A percentile compares a stretch with the other conserved stretches of the same genome.
phyloP scores from a whole-genome alignment of 805 yeast species.

The Yamadazyma nakazawae region DNA sequence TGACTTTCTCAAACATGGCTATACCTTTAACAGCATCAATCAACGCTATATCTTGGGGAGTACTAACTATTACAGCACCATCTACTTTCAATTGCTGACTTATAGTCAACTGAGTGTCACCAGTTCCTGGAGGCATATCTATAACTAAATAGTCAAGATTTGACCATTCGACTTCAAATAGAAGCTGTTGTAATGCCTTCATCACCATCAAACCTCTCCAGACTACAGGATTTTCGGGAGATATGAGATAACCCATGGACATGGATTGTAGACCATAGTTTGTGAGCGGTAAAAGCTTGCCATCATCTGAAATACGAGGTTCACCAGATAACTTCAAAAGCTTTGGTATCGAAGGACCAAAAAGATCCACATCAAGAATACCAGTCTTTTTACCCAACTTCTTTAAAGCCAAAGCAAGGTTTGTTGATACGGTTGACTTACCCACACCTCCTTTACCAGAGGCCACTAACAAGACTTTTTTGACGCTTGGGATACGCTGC shows the following conservation, averaged over 20 bases:
- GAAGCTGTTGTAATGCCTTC: constrained; percentile 80
- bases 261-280: constrained; percentile 78
- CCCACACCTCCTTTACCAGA: constrained; percentile 85
- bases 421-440: constrained; percentile 70
- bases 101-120: constrained; percentile 81
- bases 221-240: constrained; percentile 65
- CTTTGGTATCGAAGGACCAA: constrained; percentile 82
- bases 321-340: constrained; percentile 67
- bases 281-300: constrained; percentile 60
- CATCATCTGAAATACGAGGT: constrained; percentile 52
- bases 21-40: constrained; percentile 80
- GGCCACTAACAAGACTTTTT: constrained; percentile 59
- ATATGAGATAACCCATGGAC: constrained; percentile 84
- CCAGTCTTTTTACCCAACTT: constrained; percentile 58
- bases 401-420: constrained; percentile 62
- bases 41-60: constrained; percentile 83
- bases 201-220: constrained; percentile 89
- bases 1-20: constrained; percentile 69
- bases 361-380: constrained; percentile 73
- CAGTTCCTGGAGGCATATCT: constrained; percentile 92
- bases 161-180: constrained; percentile 79
- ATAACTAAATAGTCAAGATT: constrained; percentile 63
- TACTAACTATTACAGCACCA: constrained; percentile 80
- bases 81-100: constrained; percentile 72
- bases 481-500: constrained; percentile 57